Evolutionary conservation across 768 basidiomycete genomes (phyloP), one percentile per base, ranked within the genome.

Genomic region (Candolleomyces efflorescens): DNA sequence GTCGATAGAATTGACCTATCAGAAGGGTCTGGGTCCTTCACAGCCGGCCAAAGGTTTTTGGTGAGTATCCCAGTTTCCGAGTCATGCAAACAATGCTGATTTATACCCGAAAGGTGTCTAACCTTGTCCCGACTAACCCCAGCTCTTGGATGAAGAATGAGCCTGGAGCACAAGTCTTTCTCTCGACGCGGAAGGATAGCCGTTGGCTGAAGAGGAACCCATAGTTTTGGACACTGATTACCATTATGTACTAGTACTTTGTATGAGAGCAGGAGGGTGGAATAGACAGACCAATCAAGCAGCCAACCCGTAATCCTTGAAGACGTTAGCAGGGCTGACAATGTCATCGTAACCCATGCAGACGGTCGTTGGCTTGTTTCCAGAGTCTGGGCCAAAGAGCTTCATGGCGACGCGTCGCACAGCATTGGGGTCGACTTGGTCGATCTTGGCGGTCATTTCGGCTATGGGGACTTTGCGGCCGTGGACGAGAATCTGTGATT

Each of bases 361-460:
- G 3, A 97, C 86, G 39, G 97, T 77, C 2, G 94, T 92, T 4
- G 92, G 83, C 65, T 84, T 82, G 64, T 80, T 80, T 15, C 80
- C 78, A 2, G 80, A 83, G 32, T 80, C 72, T 0, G 82, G 80
- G 17, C 89, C 84, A 66, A 96, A 90, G 24, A 97, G 71, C 24
- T 87, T 83, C 22, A 75, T 75, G 4, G 93, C 94, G 11, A 94
- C 92, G 20, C 86, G 82, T 57, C 80, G 84, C 27, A 98, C 75
- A 58, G 89, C 86, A 45, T 83, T 78, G 1, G 85, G 68, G 7
- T 84, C 84, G 56, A 98, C 84, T 38, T 78, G 75, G 71, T 94
- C 92, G 60, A 98, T 90, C 67, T 87, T 87, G 5, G 80, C 84
- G 53, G 87, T 87, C 95, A 98, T 98, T 70, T 98, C 94, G 10